Percentiles rank a stretch among this genome's conserved stretches.
These are phyloP conservation scores for Wickerhamiella kurtzmanii DNA, from an alignment of 805 yeast species.

Conservation along the genomic window DNA sequence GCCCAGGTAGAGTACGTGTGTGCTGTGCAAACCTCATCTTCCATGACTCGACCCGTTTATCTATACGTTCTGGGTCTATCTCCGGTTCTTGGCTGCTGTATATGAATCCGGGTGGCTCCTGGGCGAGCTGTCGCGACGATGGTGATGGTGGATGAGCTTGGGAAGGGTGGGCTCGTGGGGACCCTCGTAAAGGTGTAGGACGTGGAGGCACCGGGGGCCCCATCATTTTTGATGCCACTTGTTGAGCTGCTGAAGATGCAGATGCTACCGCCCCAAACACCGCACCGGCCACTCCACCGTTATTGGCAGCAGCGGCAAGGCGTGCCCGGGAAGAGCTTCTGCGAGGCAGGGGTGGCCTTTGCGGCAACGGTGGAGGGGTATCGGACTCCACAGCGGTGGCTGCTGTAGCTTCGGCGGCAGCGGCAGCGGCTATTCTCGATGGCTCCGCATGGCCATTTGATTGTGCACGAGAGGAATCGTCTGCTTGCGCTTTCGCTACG, in stretches of 20 bases:
- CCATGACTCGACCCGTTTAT: slow-evolving; percentile 46
- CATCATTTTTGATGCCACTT: background rate
- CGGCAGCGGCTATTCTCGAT: background rate
- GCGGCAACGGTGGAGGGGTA: slow-evolving; percentile 19
- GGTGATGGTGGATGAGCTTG: background rate
- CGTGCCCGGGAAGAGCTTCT: slow-evolving; percentile 12
- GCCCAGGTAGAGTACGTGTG: slow-evolving; percentile 29
- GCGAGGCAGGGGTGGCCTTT: slow-evolving; percentile 19
- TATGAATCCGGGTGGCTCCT: background rate
- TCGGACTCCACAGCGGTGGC: too few relatives aligned
- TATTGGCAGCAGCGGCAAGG: background rate
- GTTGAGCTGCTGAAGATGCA: background rate
- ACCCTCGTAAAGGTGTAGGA: background rate
- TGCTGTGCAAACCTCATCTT: slow-evolving; percentile 36
- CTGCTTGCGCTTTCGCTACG: background rate
- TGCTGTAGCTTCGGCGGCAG: background rate
- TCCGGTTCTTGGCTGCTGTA: slow-evolving; percentile 11
- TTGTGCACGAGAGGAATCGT: background rate
- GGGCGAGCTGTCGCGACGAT: background rate
- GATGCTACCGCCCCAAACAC: slow-evolving; percentile 4
- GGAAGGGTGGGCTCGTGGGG: background rate
- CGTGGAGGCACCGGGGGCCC: background rate
- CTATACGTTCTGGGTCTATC: slow-evolving; percentile 21
- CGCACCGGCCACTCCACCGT: slow-evolving; percentile 10
- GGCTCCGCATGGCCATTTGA: background rate